Base-by-base conservation (phyloP, 495 filamentous ascomycete genomes). In the Pyronema omphalodes region DNA sequence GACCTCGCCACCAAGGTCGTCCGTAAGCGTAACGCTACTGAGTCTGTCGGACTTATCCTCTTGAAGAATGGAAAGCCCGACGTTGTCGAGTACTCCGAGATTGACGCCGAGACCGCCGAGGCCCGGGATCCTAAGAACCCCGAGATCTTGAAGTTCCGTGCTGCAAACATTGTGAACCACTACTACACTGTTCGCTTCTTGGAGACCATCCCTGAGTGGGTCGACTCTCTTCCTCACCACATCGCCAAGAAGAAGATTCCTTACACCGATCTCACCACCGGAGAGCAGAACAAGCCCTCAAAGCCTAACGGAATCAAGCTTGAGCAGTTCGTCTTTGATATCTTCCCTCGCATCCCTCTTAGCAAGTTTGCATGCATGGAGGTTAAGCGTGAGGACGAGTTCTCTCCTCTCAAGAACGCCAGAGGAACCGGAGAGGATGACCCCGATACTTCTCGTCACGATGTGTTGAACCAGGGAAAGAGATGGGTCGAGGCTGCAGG, bases 141-240 rank as follows among this genome's bases (percentile, higher is more conserved):
- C 35, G 79, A 78, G 44, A 72, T 96, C 51, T 77, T 99, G 65
- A 93, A 86, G 71, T 95, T 93, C 81, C 81, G 91, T 43, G 89
- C 91, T 49, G 91, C 88, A 58, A 99, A 99, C 71, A 99, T 99
- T 56, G 91, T 99, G 70, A 99, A 99, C 75, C 91, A 99, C 74
- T 99, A 95, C 76, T 99, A 99, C 73, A 88, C 83, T 36, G 93
- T 87, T 75, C 72, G 77, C 54, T 99, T 95, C 74, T 75, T 99
- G 48, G 83, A 94, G 66, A 81, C 76, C 43, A 93, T 96, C 59
- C 86, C 89, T 49, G 73, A 79, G 59, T 94, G 82, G 81, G 77
- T 78, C 15, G 79, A 89, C 70, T 76, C 77, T 58, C 76, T 99
- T 33, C 91, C 89, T 2, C 93, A 95, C 66, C 91, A 99, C 72